These are phyloP conservation scores for Ocimum tenuiflorum DNA, from an alignment of 257 asterid species.

Conservation along the genomic window DNA sequence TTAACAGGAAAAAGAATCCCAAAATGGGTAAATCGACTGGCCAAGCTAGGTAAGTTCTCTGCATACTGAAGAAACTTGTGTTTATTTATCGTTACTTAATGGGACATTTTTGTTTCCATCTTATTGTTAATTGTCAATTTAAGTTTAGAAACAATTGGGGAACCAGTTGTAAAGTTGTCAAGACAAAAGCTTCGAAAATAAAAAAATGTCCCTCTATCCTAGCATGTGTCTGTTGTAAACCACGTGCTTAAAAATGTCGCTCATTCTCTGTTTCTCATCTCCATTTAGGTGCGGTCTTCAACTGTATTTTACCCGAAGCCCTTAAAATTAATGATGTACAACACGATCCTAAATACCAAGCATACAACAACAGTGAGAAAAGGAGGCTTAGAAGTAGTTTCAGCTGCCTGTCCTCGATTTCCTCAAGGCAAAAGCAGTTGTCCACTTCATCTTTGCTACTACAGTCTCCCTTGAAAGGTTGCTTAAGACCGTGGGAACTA, in stretches of 20 bases:
- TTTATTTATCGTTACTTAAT: neutral
- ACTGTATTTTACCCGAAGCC: slow-evolving; percentile 72
- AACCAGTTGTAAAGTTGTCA: too few species aligned
- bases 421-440: slow-evolving; percentile 72
- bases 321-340: slow-evolving; percentile 61
- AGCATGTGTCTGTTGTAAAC: too few species aligned
- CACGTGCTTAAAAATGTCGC: too few species aligned
- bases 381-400: slow-evolving; percentile 62
- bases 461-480: slow-evolving; percentile 71
- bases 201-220: too few species aligned
- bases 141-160: too few species aligned
- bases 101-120: neutral
- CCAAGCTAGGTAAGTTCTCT: slow-evolving; percentile 59
- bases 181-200: too few species aligned
- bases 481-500: slow-evolving; percentile 60
- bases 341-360: slow-evolving; percentile 48
- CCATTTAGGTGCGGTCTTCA: slow-evolving; percentile 59
- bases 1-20: slow-evolving; percentile 76
- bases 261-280: neutral
- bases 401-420: slow-evolving; percentile 73
- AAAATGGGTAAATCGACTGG: slow-evolving; percentile 93
- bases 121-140: neutral
- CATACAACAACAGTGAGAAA: slow-evolving; percentile 45
- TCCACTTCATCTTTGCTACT: slow-evolving; percentile 63
- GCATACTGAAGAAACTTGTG: neutral